Evolutionary conservation across 768 basidiomycete species (phyloP), one percentile per base, ranked within the genome.

Genomic region (Coprinellus micaceus): DNA sequence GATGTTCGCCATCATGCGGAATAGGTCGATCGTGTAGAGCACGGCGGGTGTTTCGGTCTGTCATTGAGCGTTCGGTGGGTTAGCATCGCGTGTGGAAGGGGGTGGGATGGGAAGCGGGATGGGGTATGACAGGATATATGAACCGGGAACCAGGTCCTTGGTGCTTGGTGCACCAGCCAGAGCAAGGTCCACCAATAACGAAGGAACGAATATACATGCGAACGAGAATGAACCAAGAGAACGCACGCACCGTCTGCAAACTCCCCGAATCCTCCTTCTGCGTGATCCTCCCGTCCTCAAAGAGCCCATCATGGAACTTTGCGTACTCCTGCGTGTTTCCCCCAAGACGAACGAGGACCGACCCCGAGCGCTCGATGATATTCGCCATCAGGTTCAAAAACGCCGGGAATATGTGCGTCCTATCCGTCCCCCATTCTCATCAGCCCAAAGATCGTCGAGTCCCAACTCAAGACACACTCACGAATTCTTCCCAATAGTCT

Each of bases 281-380:
- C 9, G 36, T 37, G 17, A 37, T 17, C 9, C 36, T 9, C 9
- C 36, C 36, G 36, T 37, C 36, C 9, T 37, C 17, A 17, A 37
- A 37, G 9, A 9, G 36, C 36, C 36, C 36, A 37, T 37, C 36
- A 17, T 37, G 17, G 36, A 37, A 37, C 36, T 37, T 64, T 7
- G 83, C 85, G 2, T 74, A 78, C 54, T 94, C 91, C 65, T 92
- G 91, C 0, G 86, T 84, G 69, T 91, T 92, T 46, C 90, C 90
- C 24, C 91, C 89, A 1, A 92, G 74, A 51, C 90, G 82, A n/a
- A 91, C 69, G 12, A 78, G 70, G 5, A 89, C 82, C 1, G 68
- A 63, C 2, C 89, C 89, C 3, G 81, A 79, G 26, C 91, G 78
- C 61, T 81, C 75, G 47, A 74, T 75, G 19, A 94, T 73, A 59